Conservation (phyloP, 129 eudicot genomes). For the Sambucus nigra region DNA sequence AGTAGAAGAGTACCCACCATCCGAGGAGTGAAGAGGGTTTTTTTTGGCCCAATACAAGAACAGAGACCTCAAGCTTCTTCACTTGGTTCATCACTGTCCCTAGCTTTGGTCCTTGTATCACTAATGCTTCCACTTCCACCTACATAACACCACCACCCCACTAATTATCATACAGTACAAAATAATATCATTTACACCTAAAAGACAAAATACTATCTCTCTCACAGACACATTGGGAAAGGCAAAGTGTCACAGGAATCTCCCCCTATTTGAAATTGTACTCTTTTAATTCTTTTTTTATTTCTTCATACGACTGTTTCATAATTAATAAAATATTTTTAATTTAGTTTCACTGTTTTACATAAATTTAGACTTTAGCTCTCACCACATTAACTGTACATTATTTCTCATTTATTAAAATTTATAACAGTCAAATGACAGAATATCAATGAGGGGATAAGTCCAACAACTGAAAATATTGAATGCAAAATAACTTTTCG, state of each 20-base stretch:
- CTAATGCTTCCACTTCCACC: slow-evolving; percentile 95
- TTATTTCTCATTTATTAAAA: too few species aligned
- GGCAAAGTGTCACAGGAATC: not conserved
- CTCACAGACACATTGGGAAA: not conserved
- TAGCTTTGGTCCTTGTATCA: slow-evolving; percentile 75
- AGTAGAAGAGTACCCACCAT: slow-evolving; percentile 58
- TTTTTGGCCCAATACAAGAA: slow-evolving; percentile 79
- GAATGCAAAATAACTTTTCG: too few species aligned
- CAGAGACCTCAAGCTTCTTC: slow-evolving; percentile 93
- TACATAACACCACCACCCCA: slow-evolving; percentile 9
- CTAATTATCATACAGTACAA: not conserved
- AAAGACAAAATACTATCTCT: not conserved
- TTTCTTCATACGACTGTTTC: too few species aligned
- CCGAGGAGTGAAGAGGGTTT: slow-evolving; percentile 43
- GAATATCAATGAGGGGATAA: too few species aligned
- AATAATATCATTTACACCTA: not conserved
- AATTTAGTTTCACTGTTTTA: too few species aligned
- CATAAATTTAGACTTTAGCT: too few species aligned
- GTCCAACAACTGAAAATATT: too few species aligned
- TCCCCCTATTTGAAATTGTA: too few species aligned
- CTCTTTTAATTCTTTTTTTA: too few species aligned
- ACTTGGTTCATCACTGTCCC: slow-evolving; percentile 88
- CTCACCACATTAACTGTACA: too few species aligned
- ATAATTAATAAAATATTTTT: too few species aligned
- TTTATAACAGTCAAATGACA: too few species aligned